Evolutionary conservation across 1,139 yeast genomes (phyloP).

Genomic region (Meyerozyma carpophila): DNA sequence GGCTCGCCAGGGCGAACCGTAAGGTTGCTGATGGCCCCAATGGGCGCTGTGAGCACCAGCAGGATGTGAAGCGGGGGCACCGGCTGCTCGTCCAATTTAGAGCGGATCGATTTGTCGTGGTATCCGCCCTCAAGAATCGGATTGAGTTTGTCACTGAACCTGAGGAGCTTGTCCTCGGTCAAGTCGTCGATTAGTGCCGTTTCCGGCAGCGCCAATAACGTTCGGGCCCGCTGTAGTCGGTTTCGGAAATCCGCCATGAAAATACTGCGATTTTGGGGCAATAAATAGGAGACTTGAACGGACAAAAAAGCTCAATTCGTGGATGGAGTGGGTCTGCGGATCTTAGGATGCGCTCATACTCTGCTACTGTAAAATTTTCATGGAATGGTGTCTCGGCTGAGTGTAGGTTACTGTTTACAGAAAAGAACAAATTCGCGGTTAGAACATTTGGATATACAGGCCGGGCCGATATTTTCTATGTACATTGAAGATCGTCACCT

Average conservation of each 20-base stretch:
- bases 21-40: constrained; percentile 24
- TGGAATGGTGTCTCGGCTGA: no score
- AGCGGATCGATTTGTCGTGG: not conserved
- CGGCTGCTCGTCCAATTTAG: not conserved
- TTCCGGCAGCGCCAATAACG: not conserved
- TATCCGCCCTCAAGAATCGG: constrained; percentile 8
- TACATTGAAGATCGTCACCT: not conserved
- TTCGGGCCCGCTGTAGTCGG: constrained; percentile 1
- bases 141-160: constrained; percentile 7
- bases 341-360: no score
- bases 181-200: not conserved
- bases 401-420: no score
- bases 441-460: not conserved
- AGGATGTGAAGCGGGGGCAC: not conserved
- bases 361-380: no score
- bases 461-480: not conserved
- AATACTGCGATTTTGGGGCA: no score
- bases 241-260: not conserved
- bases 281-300: not conserved
- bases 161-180: not conserved
- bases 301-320: not conserved
- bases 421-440: not conserved
- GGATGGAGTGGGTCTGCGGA: no score
- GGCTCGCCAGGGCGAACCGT: constrained; percentile 43
- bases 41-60: constrained; percentile 18